A percentile compares a stretch with the other conserved stretches of the same genome.
These are phyloP conservation scores for Scutellaria minor DNA, from an alignment of 257 asterid genomes.

Conservation along the genomic window DNA sequence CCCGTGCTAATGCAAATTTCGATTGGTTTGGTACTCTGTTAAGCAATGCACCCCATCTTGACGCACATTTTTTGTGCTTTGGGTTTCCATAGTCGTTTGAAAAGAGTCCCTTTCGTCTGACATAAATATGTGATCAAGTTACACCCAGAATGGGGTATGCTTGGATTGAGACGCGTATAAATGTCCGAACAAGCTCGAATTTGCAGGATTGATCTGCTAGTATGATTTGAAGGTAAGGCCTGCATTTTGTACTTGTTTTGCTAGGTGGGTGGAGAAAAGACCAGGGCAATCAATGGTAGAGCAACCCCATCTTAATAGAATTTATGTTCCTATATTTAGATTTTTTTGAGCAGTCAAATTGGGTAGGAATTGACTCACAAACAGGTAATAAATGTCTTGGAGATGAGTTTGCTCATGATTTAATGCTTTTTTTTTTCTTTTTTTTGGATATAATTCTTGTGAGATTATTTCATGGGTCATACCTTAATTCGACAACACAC, in stretches of 20 bases:
- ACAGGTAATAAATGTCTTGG: conserved; percentile 21
- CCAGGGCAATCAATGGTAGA: neutral
- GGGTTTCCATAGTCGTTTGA: too few relatives aligned
- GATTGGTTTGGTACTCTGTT: too few relatives aligned
- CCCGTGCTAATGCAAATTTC: too few relatives aligned
- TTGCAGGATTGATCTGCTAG: neutral
- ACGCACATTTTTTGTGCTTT: too few relatives aligned
- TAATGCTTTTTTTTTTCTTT: conserved; percentile 6
- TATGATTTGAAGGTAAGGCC: neutral
- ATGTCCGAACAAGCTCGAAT: neutral
- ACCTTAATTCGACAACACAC: neutral
- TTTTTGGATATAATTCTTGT: neutral
- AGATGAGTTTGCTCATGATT: conserved; percentile 10
- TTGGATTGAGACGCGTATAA: neutral
- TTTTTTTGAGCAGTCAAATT: too few relatives aligned
- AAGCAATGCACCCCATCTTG: too few relatives aligned
- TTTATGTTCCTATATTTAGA: too few relatives aligned
- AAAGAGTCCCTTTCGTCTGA: too few relatives aligned
- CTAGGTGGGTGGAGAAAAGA: neutral
- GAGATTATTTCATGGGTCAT: neutral
- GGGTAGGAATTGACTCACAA: neutral
- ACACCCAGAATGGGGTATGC: too few relatives aligned
- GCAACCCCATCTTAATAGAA: neutral
- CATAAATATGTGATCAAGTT: too few relatives aligned
- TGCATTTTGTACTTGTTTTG: neutral